Base-by-base conservation (phyloP, 306 rosid genomes). In the Sophora flavescens region DNA sequence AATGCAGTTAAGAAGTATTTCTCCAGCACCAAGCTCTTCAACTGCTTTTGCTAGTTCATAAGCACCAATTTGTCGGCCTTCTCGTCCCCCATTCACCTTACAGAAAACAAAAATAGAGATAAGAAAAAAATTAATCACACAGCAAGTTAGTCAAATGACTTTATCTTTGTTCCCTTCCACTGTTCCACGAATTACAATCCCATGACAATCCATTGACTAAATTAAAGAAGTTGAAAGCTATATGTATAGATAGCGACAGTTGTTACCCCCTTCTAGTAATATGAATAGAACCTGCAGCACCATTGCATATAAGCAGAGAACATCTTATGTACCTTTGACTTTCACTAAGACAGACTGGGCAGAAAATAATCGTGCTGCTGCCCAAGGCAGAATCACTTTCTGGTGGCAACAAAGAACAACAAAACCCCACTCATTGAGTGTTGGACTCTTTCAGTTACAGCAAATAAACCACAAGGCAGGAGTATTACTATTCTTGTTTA, bases 11-110 rank as follows among this genome's bases (percentile, higher is more conserved):
- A 96, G 88, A 67, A 92, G 88, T 84, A 96, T 96, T 86, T 96
- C 99, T 70, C 99, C 99, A 72, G 99, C 97, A 75, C 99, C 99
- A 63, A 96, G 93, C 70, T 91, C 91, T 86, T 92, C 98, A 38
- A 96, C 99, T 41, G 91, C 97, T 84, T 86, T 91, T 54, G 99
- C 97, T 62, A 96, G 97, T 84, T 96, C 99, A 79, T 87, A 91
- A 67, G 99, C 98, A 72, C 99, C 99, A 80, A 96, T 96, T 42
- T 89, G 96, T 59, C 97, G 85, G 47, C 93, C 98, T 84, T 96
- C 99, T 71, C 97, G 84, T 15, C 98, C 99, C 18, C 99, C 98
- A 32, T 80, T 92, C 54, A 92, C 93, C 98, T 96, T 54, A 8
- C 39, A 70, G 75, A 64, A 72, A 39, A 84, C 76, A 85, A 10